phyloP scores from a whole-genome alignment of 2,329 filamentous ascomycete genomes.

The Hypoxylon sp. region DNA sequence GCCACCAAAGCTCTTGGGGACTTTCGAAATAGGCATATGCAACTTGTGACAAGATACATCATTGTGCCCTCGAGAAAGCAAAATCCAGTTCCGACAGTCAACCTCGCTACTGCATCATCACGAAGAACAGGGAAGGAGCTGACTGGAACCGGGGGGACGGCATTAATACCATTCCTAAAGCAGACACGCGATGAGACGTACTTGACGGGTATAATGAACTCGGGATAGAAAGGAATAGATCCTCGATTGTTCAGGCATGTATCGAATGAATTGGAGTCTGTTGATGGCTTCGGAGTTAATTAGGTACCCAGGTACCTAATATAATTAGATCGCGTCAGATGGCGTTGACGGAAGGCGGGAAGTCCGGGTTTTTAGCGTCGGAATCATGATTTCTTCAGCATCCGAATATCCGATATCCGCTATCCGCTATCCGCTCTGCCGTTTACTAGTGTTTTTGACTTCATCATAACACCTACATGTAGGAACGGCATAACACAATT shows the following conservation, averaged over 20 bases:
- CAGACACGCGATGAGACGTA: slow-evolving; percentile 87
- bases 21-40: slow-evolving; percentile 88
- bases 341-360: slow-evolving; percentile 29
- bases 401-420: slow-evolving; percentile 46
- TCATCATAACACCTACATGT: too few relatives aligned
- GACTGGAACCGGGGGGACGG: slow-evolving; percentile 88
- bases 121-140: slow-evolving; percentile 60
- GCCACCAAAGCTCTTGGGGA: slow-evolving; percentile 80
- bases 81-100: slow-evolving; percentile 52
- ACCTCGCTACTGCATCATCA: slow-evolving; percentile 62
- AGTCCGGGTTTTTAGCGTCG: slow-evolving; percentile 17
- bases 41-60: slow-evolving; percentile 92
- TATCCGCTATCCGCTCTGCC: too few relatives aligned
- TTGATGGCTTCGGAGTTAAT: not conserved
- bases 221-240: not conserved
- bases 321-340: not conserved
- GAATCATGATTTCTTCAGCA: too few relatives aligned
- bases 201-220: slow-evolving; percentile 12
- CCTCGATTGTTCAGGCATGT: not conserved
- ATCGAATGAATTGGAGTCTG: not conserved
- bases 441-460: too few relatives aligned
- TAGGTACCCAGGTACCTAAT: not conserved
- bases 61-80: slow-evolving; percentile 75
- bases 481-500: not conserved
- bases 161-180: slow-evolving; percentile 89